Evolutionary conservation across 2,329 filamentous ascomycete species (phyloP), one percentile per base, ranked within the genome.

Genomic region (Thelonectria discophora): DNA sequence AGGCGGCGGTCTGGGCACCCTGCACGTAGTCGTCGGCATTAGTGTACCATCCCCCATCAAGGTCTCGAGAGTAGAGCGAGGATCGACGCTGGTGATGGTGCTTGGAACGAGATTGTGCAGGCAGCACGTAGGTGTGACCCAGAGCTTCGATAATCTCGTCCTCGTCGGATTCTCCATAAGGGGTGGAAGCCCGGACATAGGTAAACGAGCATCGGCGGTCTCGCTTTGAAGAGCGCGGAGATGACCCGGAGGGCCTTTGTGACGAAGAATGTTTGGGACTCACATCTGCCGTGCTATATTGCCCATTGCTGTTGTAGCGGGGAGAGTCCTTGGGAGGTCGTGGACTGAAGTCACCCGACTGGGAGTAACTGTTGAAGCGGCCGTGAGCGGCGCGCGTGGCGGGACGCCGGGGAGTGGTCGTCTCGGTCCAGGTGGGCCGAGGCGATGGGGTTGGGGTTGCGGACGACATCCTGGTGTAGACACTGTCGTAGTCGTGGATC

Each of bases 251-350:
- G 65, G 70, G 73, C 71, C 77, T 77, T 74, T 78, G 77, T 34
- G 32, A 34, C 73, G 78, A 82, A 76, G 79, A 82, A 77, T 77
- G 73, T 78, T 83, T 83, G 72, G 78, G 77, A 88, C 85, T 88
- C 85, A 88, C 85, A 87, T 87, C 85, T 79, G 84, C 84, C 78
- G 85, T 87, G 79, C 84, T 85, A 81, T 88, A 88, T 74, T 85
- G 80, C 76, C 85, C 85, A 74, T 81, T 82, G 81, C 85, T 87
- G 75, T 83, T 86, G 80, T 85, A 88, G 70, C 85, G 83, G 65
- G 85, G 85, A 65, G 85, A 88, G 73, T 86, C 85, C 62, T 81
- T 79, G 42, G 79, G 81, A 61, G 79, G 80, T 70, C 79, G 80
- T 61, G 77, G 82, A 68, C 76, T 81, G 74, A 72, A 74, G 53